These are phyloP conservation scores for rapeseed (Brassica napus) DNA, from an alignment of 345 rosid genomes.

Conservation along the genomic window DNA sequence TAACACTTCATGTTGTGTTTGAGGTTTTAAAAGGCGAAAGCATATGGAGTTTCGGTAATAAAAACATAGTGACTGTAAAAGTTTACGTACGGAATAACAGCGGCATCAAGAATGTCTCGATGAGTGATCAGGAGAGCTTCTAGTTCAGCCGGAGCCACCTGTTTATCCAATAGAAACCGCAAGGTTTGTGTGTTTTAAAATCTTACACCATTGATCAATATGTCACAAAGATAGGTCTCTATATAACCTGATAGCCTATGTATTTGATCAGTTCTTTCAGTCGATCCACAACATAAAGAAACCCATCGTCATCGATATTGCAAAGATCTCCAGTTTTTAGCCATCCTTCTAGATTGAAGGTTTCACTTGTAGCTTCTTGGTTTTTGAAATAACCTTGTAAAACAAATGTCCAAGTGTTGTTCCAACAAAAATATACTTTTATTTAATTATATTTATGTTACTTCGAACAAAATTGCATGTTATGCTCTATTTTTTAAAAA, in stretches of 20 bases:
- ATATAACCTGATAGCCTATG: slow-evolving; percentile 82
- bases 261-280: slow-evolving; percentile 89
- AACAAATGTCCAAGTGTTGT: background rate
- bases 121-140: slow-evolving; percentile 72
- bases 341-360: slow-evolving; percentile 75
- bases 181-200: background rate
- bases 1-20: background rate
- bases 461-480: background rate
- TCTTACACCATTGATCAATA: background rate
- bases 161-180: background rate
- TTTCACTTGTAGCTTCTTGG: slow-evolving; percentile 64
- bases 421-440: background rate
- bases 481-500: background rate
- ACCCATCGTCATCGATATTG: slow-evolving; percentile 78
- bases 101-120: slow-evolving; percentile 67
- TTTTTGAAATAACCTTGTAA: slow-evolving; percentile 67
- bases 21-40: background rate
- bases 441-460: background rate
- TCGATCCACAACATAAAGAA: slow-evolving; percentile 72
- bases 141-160: slow-evolving; percentile 93
- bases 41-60: background rate
- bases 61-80: background rate
- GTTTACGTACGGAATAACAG: slow-evolving; percentile 84
- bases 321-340: slow-evolving; percentile 86
- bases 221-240: background rate